Conservation (phyloP, 768 basidiomycete species). For the Leccinum rimulosum region DNA sequence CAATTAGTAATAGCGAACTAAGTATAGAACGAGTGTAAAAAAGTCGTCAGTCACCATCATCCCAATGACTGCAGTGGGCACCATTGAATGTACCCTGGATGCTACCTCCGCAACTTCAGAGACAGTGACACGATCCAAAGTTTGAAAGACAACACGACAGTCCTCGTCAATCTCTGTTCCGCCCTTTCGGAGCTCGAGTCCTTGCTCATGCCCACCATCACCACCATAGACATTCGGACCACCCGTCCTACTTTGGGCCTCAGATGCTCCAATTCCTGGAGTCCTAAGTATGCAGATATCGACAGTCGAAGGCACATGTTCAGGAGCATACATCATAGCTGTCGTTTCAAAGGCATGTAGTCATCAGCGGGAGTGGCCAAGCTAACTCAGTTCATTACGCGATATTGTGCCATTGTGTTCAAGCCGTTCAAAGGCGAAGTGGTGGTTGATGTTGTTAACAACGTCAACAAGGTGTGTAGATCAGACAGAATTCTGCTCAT, state of each 20-base stretch:
- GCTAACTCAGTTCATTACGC: constrained; percentile 84
- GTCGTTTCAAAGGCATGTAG: too few species aligned
- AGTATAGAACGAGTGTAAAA: too few species aligned
- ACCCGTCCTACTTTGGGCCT: constrained; percentile 99
- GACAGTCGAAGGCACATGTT: constrained; percentile 98
- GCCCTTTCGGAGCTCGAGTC: constrained; percentile 75
- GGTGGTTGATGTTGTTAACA: constrained; percentile 94
- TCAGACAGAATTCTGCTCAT: background rate
- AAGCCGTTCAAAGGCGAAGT: constrained; percentile 99
- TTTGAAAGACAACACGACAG: constrained; percentile 38
- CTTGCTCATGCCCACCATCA: constrained; percentile 84
- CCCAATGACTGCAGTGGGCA: too few species aligned
- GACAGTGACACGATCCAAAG: too few species aligned
- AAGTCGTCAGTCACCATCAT: too few species aligned
- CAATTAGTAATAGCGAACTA: too few species aligned
- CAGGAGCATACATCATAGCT: constrained; percentile 90
- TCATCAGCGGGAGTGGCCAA: too few species aligned
- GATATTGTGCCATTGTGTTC: constrained; percentile 96
- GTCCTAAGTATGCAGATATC: constrained; percentile 89
- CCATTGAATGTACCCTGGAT: too few species aligned
- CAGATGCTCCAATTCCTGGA: constrained; percentile 92
- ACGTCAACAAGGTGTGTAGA: constrained; percentile 83
- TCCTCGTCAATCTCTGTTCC: too few species aligned
- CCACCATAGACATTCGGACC: constrained; percentile 93
- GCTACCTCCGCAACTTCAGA: too few species aligned